These are phyloP conservation scores for Coriaria nepalensis DNA, from an alignment of 306 rosid species.

Conservation along the genomic window DNA sequence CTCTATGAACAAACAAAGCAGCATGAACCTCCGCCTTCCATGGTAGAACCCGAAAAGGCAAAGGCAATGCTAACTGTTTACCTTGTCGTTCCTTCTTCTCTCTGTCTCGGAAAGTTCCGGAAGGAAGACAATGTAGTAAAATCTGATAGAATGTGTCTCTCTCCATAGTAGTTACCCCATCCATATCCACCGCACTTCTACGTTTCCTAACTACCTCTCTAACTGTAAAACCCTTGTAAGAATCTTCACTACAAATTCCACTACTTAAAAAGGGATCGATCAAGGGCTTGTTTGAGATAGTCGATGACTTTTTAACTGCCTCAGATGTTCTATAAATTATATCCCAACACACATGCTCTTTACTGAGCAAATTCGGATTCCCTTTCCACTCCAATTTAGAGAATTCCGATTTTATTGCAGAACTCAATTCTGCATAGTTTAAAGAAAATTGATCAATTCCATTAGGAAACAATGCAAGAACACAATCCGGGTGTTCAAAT, in stretches of 20 bases:
- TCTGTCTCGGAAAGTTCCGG: conserved; percentile 34
- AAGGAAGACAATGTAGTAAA: conserved; percentile 82
- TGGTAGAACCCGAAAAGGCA: conserved; percentile 58
- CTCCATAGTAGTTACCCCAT: conserved; percentile 48
- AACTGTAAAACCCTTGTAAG: conserved; percentile 40
- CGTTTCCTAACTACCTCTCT: conserved; percentile 80
- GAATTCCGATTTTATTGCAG: conserved; percentile 29
- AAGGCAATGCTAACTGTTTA: conserved; percentile 49
- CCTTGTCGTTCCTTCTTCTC: conserved; percentile 25
- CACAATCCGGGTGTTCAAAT: conserved; percentile 93
- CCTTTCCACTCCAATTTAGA: conserved; percentile 66
- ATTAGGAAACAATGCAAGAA: conserved; percentile 54
- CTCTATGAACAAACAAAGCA: conserved; percentile 85
- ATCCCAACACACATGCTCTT: conserved; percentile 92
- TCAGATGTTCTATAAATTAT: conserved; percentile 64
- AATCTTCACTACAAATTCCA: conserved; percentile 30
- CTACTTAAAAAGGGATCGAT: conserved; percentile 53
- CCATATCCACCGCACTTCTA: conserved; percentile 95
- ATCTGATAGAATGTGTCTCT: conserved; percentile 72
- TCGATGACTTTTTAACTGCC: conserved; percentile 51
- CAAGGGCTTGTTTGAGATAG: conserved; percentile 16
- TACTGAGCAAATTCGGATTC: conserved; percentile 59
- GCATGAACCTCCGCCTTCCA: conserved; percentile 96
- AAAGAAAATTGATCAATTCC: conserved; percentile 37
- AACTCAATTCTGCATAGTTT: conserved; percentile 43